Percentiles rank a stretch among this genome's conserved stretches.
phyloP scores from a whole-genome alignment of 1,284 basidiomycete species.

The Irpex rosettiformis region DNA sequence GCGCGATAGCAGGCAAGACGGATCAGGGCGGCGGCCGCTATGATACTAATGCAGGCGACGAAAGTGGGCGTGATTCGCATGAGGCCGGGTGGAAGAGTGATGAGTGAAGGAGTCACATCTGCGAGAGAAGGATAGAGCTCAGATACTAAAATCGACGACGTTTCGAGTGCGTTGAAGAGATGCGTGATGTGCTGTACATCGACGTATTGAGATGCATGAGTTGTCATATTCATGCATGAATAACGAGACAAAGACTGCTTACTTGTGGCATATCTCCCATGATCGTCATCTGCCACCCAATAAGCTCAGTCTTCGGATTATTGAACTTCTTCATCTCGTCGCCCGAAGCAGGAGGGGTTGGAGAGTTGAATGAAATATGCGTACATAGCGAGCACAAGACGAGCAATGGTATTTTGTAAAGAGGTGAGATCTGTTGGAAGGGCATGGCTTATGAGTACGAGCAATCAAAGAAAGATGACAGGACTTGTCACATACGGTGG shows the following conservation, averaged over 20 bases:
- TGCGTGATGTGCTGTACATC: background rate
- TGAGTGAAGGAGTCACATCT: background rate
- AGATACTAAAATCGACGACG: background rate
- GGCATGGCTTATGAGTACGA: background rate
- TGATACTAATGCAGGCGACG: background rate
- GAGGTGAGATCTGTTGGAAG: background rate
- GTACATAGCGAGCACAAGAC: background rate
- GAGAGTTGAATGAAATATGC: background rate
- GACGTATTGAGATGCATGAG: too few relatives aligned
- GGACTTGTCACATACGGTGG: too few relatives aligned
- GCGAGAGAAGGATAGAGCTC: background rate
- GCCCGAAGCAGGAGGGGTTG: background rate
- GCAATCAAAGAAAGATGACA: background rate
- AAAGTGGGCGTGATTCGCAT: background rate
- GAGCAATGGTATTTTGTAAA: background rate
- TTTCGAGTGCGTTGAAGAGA: background rate
- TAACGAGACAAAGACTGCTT: background rate
- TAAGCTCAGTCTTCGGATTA: background rate
- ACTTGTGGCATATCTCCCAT: background rate
- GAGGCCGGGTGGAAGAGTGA: background rate
- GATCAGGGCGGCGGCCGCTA: background rate
- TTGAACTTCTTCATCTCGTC: background rate
- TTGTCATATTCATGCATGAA: too few relatives aligned
- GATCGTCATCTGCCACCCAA: background rate
- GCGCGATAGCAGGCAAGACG: background rate